phyloP scores from a whole-genome alignment of 257 asterid species.

The Nicotiana attenuata region DNA sequence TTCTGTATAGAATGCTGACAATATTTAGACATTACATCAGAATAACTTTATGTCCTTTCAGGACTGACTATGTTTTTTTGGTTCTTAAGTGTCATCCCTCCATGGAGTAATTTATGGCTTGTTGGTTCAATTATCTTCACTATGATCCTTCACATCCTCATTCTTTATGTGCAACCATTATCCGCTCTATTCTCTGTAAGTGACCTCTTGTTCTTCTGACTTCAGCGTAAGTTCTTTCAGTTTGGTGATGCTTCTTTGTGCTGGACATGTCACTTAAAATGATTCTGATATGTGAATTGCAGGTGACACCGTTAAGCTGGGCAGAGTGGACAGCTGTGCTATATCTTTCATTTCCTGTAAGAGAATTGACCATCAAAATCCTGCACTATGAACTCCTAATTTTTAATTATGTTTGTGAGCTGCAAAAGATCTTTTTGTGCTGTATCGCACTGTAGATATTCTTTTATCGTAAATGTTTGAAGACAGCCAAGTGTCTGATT shows the following conservation, averaged over 20 bases:
- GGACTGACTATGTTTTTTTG: slow-evolving; percentile 6
- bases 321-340: slow-evolving; percentile 83
- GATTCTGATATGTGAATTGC: slow-evolving; percentile 12
- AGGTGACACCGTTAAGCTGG: slow-evolving; percentile 93
- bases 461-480: neutral
- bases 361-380: slow-evolving; percentile 26
- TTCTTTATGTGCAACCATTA: slow-evolving; percentile 80
- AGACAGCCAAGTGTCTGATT: neutral
- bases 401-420: neutral
- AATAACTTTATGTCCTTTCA: neutral
- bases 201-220: slow-evolving; percentile 18
- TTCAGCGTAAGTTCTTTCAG: neutral
- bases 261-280: slow-evolving; percentile 6
- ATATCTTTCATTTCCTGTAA: slow-evolving; percentile 95
- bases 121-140: slow-evolving; percentile 86
- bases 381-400: neutral
- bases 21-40: neutral
- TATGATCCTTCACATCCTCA: slow-evolving; percentile 80
- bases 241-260: neutral
- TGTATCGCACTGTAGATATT: neutral
- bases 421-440: neutral
- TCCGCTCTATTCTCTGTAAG: slow-evolving; percentile 91
- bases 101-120: slow-evolving; percentile 99
- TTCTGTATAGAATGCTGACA: neutral
- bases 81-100: slow-evolving; percentile 63